Evolutionary conservation across 768 basidiomycete species (phyloP), one percentile per base, ranked within the genome.

Genomic region (Suillus discolor): DNA sequence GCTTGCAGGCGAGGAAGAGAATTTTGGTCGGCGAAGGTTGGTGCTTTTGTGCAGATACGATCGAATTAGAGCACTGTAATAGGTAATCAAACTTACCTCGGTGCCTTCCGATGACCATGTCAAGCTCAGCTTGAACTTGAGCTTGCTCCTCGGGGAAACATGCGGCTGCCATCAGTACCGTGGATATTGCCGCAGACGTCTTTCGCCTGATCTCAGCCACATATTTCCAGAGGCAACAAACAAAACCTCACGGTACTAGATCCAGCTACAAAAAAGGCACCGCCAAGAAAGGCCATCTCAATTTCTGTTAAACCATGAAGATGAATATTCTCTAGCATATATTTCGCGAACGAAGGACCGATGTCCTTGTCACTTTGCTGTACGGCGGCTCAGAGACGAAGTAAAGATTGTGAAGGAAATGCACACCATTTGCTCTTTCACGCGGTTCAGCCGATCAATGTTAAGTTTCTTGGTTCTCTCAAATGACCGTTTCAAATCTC

Each of bases 1-100:
- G 49, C 49, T 25, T 51, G 49, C 49, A 51, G 49, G 25, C 49
- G 25, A 51, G 47, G 49, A 51, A 51, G 49, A 51, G 49, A 51
- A 15, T 51, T 13, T 51, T 51, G 49, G 25, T 51, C 49, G 15
- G 49, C 25, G 15, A 51, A 51, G 7, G 49, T 51, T 25, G 49
- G 49, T 15, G 15, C 49, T 51, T 51, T 16, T 25, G 49, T 25
- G 25, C 23, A 25, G 15, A 51, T 15, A 16, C 15, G 5, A 49
- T 25, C 16, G 15, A 25, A 16, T 51, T 15, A 25, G 15, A 51
- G 23, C 15, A 25, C 25, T 51, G 15, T 25, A 25, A 8, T 25
- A 16, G 49, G 49, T 25, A 16, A 51, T 51, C 25, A 25, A 51
- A 7, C 49, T 38, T 51, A 51, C 23, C 49, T 51, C 49, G 25